A percentile compares a stretch with the other conserved stretches of the same genome.
These are phyloP conservation scores for Yarrowia alimentaria DNA, from an alignment of 805 yeast species.

Conservation along the genomic window DNA sequence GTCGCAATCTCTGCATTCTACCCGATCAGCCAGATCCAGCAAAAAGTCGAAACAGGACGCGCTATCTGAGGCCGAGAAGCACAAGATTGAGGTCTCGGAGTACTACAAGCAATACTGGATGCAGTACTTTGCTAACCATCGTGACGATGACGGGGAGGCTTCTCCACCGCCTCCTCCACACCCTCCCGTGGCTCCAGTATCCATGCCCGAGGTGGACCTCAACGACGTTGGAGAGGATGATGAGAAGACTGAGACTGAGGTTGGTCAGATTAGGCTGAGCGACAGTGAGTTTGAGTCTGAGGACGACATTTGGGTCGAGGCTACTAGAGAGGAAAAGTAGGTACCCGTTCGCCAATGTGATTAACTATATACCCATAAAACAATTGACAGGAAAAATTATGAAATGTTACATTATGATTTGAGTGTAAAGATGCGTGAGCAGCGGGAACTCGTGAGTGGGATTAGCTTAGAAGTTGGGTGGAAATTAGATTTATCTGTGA, in stretches of 20 bases:
- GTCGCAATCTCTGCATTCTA: neutral
- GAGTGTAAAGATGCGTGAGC: too few relatives aligned
- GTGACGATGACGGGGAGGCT: neutral
- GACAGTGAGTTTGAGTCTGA: slow-evolving; percentile 23
- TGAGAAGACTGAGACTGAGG: neutral
- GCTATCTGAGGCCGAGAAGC: slow-evolving; percentile 11
- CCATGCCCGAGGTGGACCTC: slow-evolving; percentile 15
- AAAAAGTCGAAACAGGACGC: neutral
- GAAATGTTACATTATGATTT: too few relatives aligned
- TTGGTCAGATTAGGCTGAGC: slow-evolving; percentile 13
- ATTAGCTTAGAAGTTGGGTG: too few relatives aligned
- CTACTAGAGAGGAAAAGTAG: neutral
- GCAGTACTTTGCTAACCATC: slow-evolving; percentile 14
- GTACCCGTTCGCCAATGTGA: too few relatives aligned
- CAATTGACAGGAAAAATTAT: too few relatives aligned
- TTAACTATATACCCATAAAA: too few relatives aligned
- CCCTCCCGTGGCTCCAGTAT: neutral
- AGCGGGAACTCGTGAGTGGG: too few relatives aligned
- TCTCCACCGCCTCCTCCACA: slow-evolving; percentile 15
- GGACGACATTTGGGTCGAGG: slow-evolving; percentile 26
- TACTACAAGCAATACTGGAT: slow-evolving; percentile 28
- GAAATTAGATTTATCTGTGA: too few relatives aligned
- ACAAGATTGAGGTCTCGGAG: slow-evolving; percentile 23
- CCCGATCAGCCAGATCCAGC: neutral
- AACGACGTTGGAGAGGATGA: neutral